Evolutionary conservation across 352 stramenopile species (phyloP).

Genomic region (Thalassiosira exigua): DNA sequence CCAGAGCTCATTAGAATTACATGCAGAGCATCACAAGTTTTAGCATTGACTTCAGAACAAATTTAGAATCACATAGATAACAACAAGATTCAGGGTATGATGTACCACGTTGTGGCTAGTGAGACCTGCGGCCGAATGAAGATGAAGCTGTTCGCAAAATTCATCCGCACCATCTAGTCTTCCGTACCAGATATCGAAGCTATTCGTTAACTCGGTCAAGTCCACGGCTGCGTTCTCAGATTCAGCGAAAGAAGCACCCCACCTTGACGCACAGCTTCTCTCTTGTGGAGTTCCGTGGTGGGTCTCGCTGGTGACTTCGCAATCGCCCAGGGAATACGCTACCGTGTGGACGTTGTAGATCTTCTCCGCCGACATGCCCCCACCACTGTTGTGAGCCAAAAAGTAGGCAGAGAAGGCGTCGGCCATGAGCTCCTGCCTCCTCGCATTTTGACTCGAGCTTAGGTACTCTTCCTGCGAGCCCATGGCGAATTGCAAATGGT

Average conservation of each 20-base stretch:
- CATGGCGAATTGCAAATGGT: slow-evolving; percentile 41
- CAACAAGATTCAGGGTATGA: no score
- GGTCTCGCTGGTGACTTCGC: slow-evolving; percentile 15
- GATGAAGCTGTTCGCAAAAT: slow-evolving; percentile 19
- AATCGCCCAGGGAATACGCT: slow-evolving; percentile 49
- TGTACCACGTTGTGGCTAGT: no score
- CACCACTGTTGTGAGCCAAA: slow-evolving; percentile 37
- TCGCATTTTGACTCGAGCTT: slow-evolving; percentile 11
- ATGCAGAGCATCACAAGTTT: no score
- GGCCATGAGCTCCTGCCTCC: slow-evolving; percentile 39
- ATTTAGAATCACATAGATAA: no score
- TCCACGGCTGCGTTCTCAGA: not conserved
- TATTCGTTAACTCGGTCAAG: slow-evolving; percentile 16
- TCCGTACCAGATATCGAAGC: slow-evolving; percentile 37
- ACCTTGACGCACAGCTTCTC: slow-evolving; percentile 8
- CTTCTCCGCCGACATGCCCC: slow-evolving; percentile 31
- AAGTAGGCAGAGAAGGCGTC: slow-evolving; percentile 55
- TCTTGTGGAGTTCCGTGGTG: slow-evolving; percentile 42
- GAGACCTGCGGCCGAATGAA: no score
- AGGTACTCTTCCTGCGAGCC: not conserved
- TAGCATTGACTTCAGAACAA: no score
- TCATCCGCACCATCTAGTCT: slow-evolving; percentile 28
- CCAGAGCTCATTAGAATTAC: no score
- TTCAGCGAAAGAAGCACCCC: slow-evolving; percentile 7
- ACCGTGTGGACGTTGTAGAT: slow-evolving; percentile 34